These are phyloP conservation scores for Cunninghamia lanceolata DNA, from an alignment of 75 land plant species.

Conservation along the genomic window DNA sequence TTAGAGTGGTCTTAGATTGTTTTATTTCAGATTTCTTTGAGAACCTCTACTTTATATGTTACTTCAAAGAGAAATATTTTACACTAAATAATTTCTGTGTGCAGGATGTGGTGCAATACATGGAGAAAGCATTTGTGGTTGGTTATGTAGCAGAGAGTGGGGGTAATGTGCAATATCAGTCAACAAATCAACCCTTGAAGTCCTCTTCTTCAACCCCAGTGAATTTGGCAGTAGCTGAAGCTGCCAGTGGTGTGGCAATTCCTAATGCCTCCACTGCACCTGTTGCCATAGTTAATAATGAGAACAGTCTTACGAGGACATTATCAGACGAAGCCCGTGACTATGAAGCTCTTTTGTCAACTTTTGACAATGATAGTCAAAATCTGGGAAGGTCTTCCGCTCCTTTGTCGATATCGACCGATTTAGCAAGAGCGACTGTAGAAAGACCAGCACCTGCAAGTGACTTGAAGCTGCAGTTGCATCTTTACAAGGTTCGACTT, in stretches of 20 bases:
- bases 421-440: constrained; percentile 20
- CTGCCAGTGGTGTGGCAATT: constrained; percentile 32
- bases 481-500: constrained; percentile 83
- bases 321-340: constrained; percentile 79
- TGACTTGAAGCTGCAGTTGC: constrained; percentile 77
- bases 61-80: constrained; percentile 7
- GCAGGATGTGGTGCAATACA: constrained; percentile 80
- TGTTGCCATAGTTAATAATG: constrained; percentile 31
- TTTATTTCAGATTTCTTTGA: neutral
- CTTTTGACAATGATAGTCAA: constrained; percentile 59
- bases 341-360: constrained; percentile 59
- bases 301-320: constrained; percentile 54
- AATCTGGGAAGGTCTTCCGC: constrained; percentile 30
- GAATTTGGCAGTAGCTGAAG: constrained; percentile 27
- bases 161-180: constrained; percentile 19
- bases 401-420: constrained; percentile 29
- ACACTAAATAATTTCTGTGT: neutral
- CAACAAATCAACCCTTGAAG: constrained; percentile 28
- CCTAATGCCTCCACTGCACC: constrained; percentile 28
- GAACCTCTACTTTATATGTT: neutral
- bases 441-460: constrained; percentile 40
- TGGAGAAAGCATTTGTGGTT: constrained; percentile 78
- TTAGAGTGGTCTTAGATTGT: neutral
- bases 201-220: constrained; percentile 24
- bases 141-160: constrained; percentile 53